Evolutionary conservation across 2,329 filamentous ascomycete species (phyloP).

Genomic region (Arthrobotrys megalospora): DNA sequence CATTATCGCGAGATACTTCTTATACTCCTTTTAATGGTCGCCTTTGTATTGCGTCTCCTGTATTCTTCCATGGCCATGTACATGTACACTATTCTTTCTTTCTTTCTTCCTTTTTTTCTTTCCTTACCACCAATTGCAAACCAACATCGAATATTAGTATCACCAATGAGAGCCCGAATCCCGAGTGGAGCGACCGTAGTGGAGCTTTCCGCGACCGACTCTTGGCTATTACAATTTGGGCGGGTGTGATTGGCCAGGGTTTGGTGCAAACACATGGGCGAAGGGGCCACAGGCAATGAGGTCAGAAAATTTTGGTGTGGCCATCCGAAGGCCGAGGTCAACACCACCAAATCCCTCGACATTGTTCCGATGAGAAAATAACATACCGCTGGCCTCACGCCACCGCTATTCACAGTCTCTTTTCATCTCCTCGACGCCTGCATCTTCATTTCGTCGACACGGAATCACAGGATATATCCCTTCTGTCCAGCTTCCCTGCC

Average conservation of each 20-base stretch:
- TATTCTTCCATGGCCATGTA: not conserved
- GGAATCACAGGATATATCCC: constrained; percentile 26
- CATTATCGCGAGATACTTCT: not conserved
- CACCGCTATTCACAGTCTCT: constrained; percentile 37
- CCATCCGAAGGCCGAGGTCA: constrained; percentile 61
- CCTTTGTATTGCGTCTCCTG: not conserved
- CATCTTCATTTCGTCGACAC: constrained; percentile 36
- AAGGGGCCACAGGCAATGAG: constrained; percentile 46
- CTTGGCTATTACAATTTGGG: constrained; percentile 59
- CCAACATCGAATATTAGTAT: not conserved
- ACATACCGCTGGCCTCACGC: constrained; percentile 39
- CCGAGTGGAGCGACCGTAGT: not conserved
- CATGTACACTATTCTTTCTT: not conserved
- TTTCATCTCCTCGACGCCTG: constrained; percentile 17
- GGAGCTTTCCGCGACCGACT: constrained; percentile 1
- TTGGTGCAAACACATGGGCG: constrained; percentile 44
- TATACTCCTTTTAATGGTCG: constrained; percentile 1
- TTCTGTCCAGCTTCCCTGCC: constrained; percentile 13
- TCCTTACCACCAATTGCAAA: not conserved
- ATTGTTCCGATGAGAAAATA: constrained; percentile 59
- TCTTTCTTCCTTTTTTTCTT: not conserved
- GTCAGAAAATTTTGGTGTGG: constrained; percentile 60
- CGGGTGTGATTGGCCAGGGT: constrained; percentile 45
- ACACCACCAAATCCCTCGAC: constrained; percentile 57
- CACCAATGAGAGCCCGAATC: not conserved